Evolutionary conservation across 2,329 filamentous ascomycete genomes (phyloP).

Genomic region (Ophiostoma australiae): DNA sequence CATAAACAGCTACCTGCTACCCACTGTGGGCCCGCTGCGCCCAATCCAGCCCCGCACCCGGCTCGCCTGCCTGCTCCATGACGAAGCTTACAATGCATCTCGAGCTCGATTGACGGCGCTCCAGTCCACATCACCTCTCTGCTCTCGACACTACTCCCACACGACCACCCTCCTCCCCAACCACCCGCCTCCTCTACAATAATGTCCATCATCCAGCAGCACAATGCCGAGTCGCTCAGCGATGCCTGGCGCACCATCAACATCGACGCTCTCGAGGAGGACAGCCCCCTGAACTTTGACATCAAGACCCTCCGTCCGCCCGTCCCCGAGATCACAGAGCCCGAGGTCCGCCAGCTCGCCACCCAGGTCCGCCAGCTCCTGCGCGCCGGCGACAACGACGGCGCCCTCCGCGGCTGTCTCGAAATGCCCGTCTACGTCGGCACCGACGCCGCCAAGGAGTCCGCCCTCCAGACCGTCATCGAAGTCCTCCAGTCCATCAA

Average conservation of each 20-base stretch:
- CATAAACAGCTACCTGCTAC: neutral
- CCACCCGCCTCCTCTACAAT: slow-evolving; percentile 12
- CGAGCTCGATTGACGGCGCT: neutral
- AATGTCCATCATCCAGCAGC: slow-evolving; percentile 66
- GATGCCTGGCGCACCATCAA: slow-evolving; percentile 84
- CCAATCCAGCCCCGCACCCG: slow-evolving; percentile 1
- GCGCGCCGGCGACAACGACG: slow-evolving; percentile 79
- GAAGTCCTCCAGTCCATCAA: slow-evolving; percentile 96
- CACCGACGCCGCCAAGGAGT: slow-evolving; percentile 59
- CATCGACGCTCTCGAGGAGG: slow-evolving; percentile 84
- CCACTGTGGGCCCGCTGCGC: slow-evolving; percentile 7
- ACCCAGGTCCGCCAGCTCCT: slow-evolving; percentile 83
- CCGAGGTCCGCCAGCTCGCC: slow-evolving; percentile 71
- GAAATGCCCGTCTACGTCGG: slow-evolving; percentile 77
- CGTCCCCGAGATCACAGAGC: slow-evolving; percentile 66
- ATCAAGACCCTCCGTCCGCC: slow-evolving; percentile 75
- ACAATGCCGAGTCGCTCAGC: slow-evolving; percentile 54
- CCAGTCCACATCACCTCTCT: neutral
- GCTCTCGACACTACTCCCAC: neutral
- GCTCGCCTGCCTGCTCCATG: slow-evolving; percentile 7
- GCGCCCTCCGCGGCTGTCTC: slow-evolving; percentile 75
- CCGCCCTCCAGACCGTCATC: slow-evolving; percentile 79
- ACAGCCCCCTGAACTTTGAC: slow-evolving; percentile 89
- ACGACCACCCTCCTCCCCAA: neutral
- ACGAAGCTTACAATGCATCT: slow-evolving; percentile 12